Evolutionary conservation across 148 eudicot species (phyloP), one percentile per base, ranked within the genome.

Genomic region (Spergularia bocconei): DNA sequence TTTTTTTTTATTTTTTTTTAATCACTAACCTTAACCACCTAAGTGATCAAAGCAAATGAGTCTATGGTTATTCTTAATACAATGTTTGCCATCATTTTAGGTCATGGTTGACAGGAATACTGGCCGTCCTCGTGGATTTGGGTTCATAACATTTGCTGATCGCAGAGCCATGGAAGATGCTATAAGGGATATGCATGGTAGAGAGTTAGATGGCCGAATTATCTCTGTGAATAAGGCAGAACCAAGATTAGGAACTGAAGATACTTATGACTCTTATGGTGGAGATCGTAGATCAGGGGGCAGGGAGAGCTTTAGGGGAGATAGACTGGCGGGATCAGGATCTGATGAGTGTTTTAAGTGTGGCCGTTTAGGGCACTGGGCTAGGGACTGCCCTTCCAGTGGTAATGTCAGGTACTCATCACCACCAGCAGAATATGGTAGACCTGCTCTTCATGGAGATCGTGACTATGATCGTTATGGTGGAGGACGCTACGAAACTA

Each of bases 181-280:
- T 14, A 73, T 87, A 58, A 82, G 89, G 63, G 87, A 80, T 48
- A 87, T 87, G 89, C 84, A 87, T 47, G 89, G 87, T 41, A 70
- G 85, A 69, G 89, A 87, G 69, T 47, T 87, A 53, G 87, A 78
- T 29, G 89, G 82, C 9, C 79, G 83, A 52, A 78, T 80, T 51
- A 82, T 86, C 70, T 84, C 89, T n/a, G 89, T 86, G 63, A 86
- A 86, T 79, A 84, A 79, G 79, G 89, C 89, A n/a, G 79, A 84
- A 68, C 89, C 87, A 20, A 78, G 84, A 72, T n/a, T 76, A 36
- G 87, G 81, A 60, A 67, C 78, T 60, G 86, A 84, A 64, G 85
- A 82, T 66, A 71, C 82, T 9, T 82, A 74, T 50, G 75, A 73
- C 75, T 63, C 81, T 57, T 77, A 80, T 62, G 80, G 75, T 52